Evolutionary conservation across 805 yeast genomes (phyloP).

Genomic region (Cyberlindnera euphorbiae): DNA sequence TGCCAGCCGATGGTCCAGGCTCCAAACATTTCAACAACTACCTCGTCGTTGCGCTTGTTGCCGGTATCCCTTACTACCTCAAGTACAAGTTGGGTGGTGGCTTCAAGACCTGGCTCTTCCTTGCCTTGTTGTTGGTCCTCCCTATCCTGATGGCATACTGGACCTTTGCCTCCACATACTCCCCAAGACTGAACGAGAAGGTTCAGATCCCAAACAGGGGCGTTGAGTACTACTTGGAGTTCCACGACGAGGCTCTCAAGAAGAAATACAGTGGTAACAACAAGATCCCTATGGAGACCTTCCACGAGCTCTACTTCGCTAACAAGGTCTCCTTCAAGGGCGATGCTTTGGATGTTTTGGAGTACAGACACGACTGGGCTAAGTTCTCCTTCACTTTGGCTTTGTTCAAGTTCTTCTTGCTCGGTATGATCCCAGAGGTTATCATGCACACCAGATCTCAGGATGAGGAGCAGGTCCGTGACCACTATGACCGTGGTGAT

Average conservation of each 20-base stretch:
- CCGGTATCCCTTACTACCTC: conserved; percentile 57
- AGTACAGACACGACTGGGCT: conserved; percentile 91
- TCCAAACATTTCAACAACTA: conserved; percentile 68
- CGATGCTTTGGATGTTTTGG: conserved; percentile 78
- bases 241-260: conserved; percentile 68
- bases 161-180: conserved; percentile 69
- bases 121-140: conserved; percentile 47
- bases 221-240: conserved; percentile 73
- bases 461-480: conserved; percentile 95
- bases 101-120: conserved; percentile 57
- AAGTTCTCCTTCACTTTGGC: conserved; percentile 71
- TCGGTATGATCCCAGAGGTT: conserved; percentile 91
- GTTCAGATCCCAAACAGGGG: conserved; percentile 72
- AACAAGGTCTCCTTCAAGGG: conserved; percentile 85
- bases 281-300: conserved; percentile 89
- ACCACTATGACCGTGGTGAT: conserved; percentile 94
- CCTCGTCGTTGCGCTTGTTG: conserved; percentile 43
- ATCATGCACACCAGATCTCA: conserved; percentile 88
- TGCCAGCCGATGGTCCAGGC: conserved; percentile 92
- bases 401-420: conserved; percentile 72
- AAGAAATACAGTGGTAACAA: conserved; percentile 63
- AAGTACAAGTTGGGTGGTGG: conserved; percentile 69
- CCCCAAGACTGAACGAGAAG: conserved; percentile 79
- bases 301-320: conserved; percentile 82
- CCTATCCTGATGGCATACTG: conserved; percentile 82